Percentiles rank a stretch among this genome's conserved stretches.
phyloP scores from a whole-genome alignment of 352 stramenopile genomes.

The Pythium myriotylum region DNA sequence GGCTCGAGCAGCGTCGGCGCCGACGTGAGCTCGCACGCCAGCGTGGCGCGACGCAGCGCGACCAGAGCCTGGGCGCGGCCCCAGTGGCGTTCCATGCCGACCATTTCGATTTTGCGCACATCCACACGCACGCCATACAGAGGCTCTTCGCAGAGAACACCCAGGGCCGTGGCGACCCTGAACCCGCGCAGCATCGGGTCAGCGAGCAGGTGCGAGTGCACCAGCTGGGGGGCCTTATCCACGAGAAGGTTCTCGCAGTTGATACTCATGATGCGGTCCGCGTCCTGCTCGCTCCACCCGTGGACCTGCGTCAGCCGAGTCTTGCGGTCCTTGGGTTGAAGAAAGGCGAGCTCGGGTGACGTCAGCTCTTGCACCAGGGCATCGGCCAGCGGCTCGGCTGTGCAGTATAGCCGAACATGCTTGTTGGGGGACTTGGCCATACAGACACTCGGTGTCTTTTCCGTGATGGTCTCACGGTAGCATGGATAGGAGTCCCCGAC shows the following conservation, averaged over 20 bases:
- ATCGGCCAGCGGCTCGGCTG: background rate
- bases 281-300: background rate
- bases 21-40: conserved; percentile 3
- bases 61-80: background rate
- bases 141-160: conserved; percentile 11
- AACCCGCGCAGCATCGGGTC: conserved; percentile 1
- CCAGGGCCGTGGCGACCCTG: background rate
- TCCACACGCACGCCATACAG: background rate
- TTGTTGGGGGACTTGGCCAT: conserved; percentile 9
- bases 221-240: background rate
- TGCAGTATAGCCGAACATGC: background rate
- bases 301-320: background rate
- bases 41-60: background rate
- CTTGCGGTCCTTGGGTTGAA: background rate
- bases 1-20: conserved; percentile 8
- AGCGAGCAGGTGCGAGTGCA: background rate
- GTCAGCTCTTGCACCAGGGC: background rate
- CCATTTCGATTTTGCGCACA: background rate
- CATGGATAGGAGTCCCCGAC: background rate
- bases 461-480: conserved; percentile 13
- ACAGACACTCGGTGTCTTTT: background rate
- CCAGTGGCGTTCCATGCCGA: conserved; percentile 7
- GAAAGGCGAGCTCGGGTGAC: too few species aligned
- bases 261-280: background rate
- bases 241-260: background rate